Percentiles rank a stretch among this genome's conserved stretches.
These are phyloP conservation scores for Magnaporthiopsis poae DNA, from an alignment of 2,329 filamentous ascomycete species.

Conservation along the genomic window DNA sequence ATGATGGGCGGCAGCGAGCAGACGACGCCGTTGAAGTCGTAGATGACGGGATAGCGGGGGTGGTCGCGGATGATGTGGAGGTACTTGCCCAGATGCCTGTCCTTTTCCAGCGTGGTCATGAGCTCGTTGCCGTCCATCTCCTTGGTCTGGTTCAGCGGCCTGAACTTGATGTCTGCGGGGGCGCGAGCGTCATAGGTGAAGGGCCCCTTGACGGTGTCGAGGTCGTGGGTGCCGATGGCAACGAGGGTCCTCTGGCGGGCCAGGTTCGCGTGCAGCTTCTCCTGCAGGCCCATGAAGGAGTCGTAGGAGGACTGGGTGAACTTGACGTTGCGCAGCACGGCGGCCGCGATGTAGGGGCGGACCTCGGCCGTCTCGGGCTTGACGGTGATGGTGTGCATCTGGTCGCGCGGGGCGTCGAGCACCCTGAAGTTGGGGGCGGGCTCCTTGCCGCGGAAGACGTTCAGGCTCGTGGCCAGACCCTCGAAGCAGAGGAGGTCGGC, in stretches of 20 bases:
- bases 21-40: constrained; percentile 75
- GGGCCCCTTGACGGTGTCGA: constrained; percentile 84
- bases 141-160: constrained; percentile 81
- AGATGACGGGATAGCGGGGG: constrained; percentile 90
- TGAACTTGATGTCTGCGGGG: constrained; percentile 86
- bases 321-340: constrained; percentile 79
- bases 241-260: constrained; percentile 87
- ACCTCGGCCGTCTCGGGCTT: constrained; percentile 65
- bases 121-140: constrained; percentile 78
- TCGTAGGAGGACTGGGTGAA: constrained; percentile 89
- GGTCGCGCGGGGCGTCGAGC: constrained; percentile 58
- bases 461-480: constrained; percentile 88
- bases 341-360: constrained; percentile 78
- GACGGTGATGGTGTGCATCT: constrained; percentile 73
- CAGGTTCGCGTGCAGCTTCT: constrained; percentile 94
- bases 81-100: constrained; percentile 33
- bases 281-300: constrained; percentile 94
- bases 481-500: constrained; percentile 90
- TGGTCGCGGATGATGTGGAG: constrained; percentile 91
- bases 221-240: constrained; percentile 93
- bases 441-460: constrained; percentile 76
- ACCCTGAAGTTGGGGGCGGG: constrained; percentile 71
- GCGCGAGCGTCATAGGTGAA: constrained; percentile 92
- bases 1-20: constrained; percentile 96
- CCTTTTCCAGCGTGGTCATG: constrained; percentile 42